Percentiles rank a stretch among this genome's conserved stretches.
These are phyloP conservation scores for Acorus gramineus DNA, from an alignment of 106 monocot genomes.

Conservation along the genomic window DNA sequence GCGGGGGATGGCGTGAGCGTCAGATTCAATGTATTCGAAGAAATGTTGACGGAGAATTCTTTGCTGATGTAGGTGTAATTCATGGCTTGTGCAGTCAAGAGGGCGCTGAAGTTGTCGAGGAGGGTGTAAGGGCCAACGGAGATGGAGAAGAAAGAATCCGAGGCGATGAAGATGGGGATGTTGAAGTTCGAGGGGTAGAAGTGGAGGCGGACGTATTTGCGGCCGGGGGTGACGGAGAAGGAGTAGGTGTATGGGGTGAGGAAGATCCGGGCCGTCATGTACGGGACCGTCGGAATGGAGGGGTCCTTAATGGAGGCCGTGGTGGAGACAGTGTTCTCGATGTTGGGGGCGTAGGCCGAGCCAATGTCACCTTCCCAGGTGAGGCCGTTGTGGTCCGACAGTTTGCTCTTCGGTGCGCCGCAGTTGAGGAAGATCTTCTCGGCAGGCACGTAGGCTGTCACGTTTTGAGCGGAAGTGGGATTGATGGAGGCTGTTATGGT, in stretches of 20 bases:
- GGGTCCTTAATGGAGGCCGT: neutral
- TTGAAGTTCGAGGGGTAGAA: slow-evolving; percentile 7
- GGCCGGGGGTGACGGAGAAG: slow-evolving; percentile 4
- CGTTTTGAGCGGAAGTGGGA: too few species aligned
- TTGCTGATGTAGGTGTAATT: neutral
- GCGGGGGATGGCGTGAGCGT: slow-evolving; percentile 4
- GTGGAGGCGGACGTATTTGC: slow-evolving; percentile 10
- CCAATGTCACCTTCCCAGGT: slow-evolving; percentile 11
- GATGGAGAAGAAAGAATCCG: neutral
- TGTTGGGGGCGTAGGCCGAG: slow-evolving; percentile 6
- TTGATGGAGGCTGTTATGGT: too few species aligned
- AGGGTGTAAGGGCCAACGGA: neutral
- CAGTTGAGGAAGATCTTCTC: too few species aligned
- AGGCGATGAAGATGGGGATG: neutral
- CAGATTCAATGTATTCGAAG: slow-evolving; percentile 3
- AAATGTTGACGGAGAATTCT: neutral
- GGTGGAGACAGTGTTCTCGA: slow-evolving; percentile 2
- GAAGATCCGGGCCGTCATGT: slow-evolving; percentile 7
- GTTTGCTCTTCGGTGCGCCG: too few species aligned
- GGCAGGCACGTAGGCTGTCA: too few species aligned
- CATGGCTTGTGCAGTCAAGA: slow-evolving; percentile 3
- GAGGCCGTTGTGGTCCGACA: neutral
- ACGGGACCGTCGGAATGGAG: neutral
- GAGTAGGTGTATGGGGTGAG: slow-evolving; percentile 7
- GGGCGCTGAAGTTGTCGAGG: slow-evolving; percentile 4